phyloP scores from a whole-genome alignment of 768 basidiomycete genomes.

The Boletus subcaerulescens region DNA sequence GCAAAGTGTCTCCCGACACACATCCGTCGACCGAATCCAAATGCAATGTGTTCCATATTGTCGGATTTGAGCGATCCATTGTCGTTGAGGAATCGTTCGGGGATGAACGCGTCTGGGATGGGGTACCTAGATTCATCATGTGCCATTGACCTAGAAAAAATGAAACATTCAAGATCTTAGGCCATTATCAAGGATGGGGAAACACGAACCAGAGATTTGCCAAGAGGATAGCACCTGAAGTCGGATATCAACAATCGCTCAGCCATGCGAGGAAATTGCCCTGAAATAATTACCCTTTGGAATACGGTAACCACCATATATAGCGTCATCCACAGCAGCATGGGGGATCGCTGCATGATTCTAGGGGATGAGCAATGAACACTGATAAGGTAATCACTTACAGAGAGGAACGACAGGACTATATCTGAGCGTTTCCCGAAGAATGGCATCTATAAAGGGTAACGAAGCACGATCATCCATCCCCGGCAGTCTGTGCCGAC shows the following conservation, averaged over 20 bases:
- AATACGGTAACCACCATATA: constrained; percentile 40
- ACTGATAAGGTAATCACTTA: neutral
- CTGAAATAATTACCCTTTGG: constrained; percentile 31
- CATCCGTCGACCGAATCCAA: neutral
- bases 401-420: neutral
- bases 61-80: too few species aligned
- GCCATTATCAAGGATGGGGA: too few species aligned
- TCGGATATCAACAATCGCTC: neutral
- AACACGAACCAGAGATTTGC: constrained; percentile 9
- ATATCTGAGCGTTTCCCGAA: neutral
- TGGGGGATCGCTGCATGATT: neutral
- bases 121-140: neutral
- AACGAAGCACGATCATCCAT: neutral
- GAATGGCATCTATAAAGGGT: neutral
- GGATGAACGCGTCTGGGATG: neutral
- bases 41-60: too few species aligned
- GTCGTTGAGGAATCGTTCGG: neutral
- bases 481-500: neutral
- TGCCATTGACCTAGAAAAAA: neutral
- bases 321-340: neutral
- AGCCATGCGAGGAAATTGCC: neutral
- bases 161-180: too few species aligned
- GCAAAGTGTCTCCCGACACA: neutral
- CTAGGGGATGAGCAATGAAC: neutral
- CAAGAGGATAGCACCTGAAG: constrained; percentile 1